Base-by-base conservation (phyloP, 2,329 filamentous ascomycete species). In the Neofusicoccum cordaticola region DNA sequence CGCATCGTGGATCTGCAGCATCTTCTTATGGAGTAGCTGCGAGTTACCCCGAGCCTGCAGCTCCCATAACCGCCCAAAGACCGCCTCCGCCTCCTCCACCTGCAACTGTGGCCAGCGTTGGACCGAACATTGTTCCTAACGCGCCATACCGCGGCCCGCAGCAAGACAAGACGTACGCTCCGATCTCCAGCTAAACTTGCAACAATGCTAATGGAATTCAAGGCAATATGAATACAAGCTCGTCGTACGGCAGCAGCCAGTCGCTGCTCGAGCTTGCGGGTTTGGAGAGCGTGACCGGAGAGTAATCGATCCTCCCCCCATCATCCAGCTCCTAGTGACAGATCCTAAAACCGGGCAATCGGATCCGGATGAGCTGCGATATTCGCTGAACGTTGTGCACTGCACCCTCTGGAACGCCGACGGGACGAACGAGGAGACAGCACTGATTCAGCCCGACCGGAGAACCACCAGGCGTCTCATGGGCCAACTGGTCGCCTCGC, bases 271-370 rank as follows among this genome's bases (percentile, higher is more conserved):
- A 69, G 91, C 90, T 47, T 95, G 91, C 71, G 91, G 91, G 1
- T 94, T 93, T 74, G 91, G 91, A 66, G 91, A 94, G 76, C 84
- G 91, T 68, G 91, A 95, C 73, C 86, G 91, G 44, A 85, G 91
- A 67, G 90, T 93, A 15, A 91, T 95, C 67, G 91, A 95, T 72
- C 91, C 91, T 45, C 91, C 91, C 2, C 91, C 91, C 13, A 94
- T 95, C 71, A 85, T 95, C 22, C 88, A 94, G 73, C 84, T 94
- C 52, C 80, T 82, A 34, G 85, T 92, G 64, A 85, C 86, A 60
- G 85, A 89, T 67, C 81, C 85, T 1, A 80, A 78, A 41, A 82
- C 79, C 13, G 79, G 81, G 50, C 70, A 72, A 17, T 73, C 77
- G 31, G 81, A 85, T 11, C 77, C 81, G 45, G 84, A 86, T 51